Percentiles rank a stretch among this genome's conserved stretches.
Evolutionary conservation across 208 protist species (phyloP).

Genomic region (Trypanosoma caninum): DNA sequence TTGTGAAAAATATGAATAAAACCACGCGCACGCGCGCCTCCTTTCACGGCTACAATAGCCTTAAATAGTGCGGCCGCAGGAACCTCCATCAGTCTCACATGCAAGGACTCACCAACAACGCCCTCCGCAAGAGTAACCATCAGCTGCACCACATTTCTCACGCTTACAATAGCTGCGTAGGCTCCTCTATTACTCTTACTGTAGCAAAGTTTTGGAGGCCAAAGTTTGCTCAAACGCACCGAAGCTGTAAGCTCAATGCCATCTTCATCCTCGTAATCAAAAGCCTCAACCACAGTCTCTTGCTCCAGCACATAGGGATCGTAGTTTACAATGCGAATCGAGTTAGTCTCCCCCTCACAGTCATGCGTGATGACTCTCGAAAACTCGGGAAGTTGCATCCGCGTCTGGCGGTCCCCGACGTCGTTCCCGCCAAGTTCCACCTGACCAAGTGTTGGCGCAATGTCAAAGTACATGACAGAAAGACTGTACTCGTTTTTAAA

Average conservation of each 20-base stretch:
- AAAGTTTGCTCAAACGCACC: slow-evolving; percentile 41
- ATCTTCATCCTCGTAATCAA: slow-evolving; percentile 70
- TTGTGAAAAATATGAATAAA: slow-evolving; percentile 77
- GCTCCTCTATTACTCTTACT: slow-evolving; percentile 59
- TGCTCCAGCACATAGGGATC: slow-evolving; percentile 89
- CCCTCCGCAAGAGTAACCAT: slow-evolving; percentile 88
- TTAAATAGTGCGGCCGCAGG: slow-evolving; percentile 77
- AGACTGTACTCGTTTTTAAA: slow-evolving; percentile 85
- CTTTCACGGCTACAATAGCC: slow-evolving; percentile 70
- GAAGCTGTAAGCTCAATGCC: slow-evolving; percentile 58
- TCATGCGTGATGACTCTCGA: slow-evolving; percentile 71
- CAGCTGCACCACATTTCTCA: slow-evolving; percentile 78
- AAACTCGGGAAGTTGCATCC: slow-evolving; percentile 83
- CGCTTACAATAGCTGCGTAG: slow-evolving; percentile 82
- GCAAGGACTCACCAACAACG: slow-evolving; percentile 57
- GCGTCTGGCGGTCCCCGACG: slow-evolving; percentile 77
- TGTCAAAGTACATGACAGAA: slow-evolving; percentile 77
- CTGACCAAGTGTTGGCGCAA: slow-evolving; percentile 78
- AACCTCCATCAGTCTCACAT: slow-evolving; percentile 73
- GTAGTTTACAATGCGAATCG: slow-evolving; percentile 86
- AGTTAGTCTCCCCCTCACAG: slow-evolving; percentile 62
- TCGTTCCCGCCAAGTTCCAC: slow-evolving; percentile 85
- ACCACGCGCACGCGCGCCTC: slow-evolving; percentile 67
- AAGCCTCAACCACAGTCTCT: slow-evolving; percentile 73
- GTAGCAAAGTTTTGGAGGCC: slow-evolving; percentile 34